Evolutionary conservation across 2,329 filamentous ascomycete species (phyloP).

Genomic region (Botrytis elliptica): DNA sequence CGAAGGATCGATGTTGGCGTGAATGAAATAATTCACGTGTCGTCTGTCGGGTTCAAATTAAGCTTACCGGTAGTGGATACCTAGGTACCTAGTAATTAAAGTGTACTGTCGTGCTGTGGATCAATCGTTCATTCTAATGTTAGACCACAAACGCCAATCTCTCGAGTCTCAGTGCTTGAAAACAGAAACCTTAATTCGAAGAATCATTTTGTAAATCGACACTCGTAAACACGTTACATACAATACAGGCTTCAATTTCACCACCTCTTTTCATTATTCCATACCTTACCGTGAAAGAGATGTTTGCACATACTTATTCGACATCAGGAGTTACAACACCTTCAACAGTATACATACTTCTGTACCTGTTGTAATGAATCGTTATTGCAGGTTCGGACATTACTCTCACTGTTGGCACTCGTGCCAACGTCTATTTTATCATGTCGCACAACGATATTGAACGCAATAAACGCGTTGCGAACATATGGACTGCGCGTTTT

Average conservation of each 20-base stretch:
- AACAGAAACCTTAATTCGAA: constrained; percentile 6
- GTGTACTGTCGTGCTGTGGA: background rate
- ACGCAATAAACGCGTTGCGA: constrained; percentile 25
- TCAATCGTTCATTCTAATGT: background rate
- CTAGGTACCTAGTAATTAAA: background rate
- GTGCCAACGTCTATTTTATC: background rate
- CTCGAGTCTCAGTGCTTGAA: background rate
- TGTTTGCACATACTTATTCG: background rate
- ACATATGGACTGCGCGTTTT: constrained; percentile 42
- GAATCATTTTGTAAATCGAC: constrained; percentile 4
- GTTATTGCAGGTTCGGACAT: constrained; percentile 6
- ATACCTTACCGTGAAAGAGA: background rate
- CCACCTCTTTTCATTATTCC: background rate
- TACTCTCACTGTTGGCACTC: constrained; percentile 5
- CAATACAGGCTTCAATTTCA: background rate
- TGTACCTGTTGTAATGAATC: constrained; percentile 18
- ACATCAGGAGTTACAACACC: background rate
- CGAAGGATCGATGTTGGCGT: background rate
- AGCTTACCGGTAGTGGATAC: background rate
- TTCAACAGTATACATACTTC: background rate
- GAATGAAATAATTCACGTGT: constrained; percentile 3
- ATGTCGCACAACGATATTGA: constrained; percentile 20
- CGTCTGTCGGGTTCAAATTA: background rate
- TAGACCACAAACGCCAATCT: background rate
- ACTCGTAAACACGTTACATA: background rate